Evolutionary conservation across 345 rosid genomes (phyloP), one percentile per base, ranked within the genome.

Genomic region (Crucihimalaya himalaica): DNA sequence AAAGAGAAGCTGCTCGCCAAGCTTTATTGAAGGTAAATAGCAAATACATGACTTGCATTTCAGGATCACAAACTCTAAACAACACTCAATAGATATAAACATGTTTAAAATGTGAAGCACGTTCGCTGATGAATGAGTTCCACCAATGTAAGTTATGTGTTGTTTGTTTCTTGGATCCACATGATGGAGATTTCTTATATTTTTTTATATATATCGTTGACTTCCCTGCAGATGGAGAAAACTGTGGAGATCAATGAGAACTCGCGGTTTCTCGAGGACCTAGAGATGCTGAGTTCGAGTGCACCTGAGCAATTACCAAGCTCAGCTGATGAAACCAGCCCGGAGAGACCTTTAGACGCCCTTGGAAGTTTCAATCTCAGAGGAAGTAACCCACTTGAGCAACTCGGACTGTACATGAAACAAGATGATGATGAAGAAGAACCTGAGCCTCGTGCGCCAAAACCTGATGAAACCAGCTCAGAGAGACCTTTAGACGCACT

Each of bases 1-100:
- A 90, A 84, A 89, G 99, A 78, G 99, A 95, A 76, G 96, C 94
- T 15, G 97, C 98, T 32, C 88, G 99, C 9, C 97, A 86, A 76
- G 97, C 93, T 37, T 78, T 95, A 83, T 77, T 79, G 67, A 81
- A 86, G 97, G 99, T 95, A 75, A 76, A 16, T 56, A 20, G 40
- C 31, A 57, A 40, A 63, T 72, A 10, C 25, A 5, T 4, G 42
- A 47, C 55, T 40, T 58, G 4, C 53, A 63, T 63, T 21, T 43
- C 11, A 34, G 54, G 16, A 16, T 43, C 70, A 55, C 59, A 27
- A 62, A 53, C 60, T 20, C 27, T 55, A n/a, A 56, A 34, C 10
- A 53, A 8, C 43, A n/a, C 15, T 47, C 8, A 2, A 25, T 55
- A 16, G 45, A n/a, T 56, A 55, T 47, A 54, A 32, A 7, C 11